These are phyloP conservation scores for Pelargonium citronellum DNA, from an alignment of 441 rosid species.

Conservation along the genomic window DNA sequence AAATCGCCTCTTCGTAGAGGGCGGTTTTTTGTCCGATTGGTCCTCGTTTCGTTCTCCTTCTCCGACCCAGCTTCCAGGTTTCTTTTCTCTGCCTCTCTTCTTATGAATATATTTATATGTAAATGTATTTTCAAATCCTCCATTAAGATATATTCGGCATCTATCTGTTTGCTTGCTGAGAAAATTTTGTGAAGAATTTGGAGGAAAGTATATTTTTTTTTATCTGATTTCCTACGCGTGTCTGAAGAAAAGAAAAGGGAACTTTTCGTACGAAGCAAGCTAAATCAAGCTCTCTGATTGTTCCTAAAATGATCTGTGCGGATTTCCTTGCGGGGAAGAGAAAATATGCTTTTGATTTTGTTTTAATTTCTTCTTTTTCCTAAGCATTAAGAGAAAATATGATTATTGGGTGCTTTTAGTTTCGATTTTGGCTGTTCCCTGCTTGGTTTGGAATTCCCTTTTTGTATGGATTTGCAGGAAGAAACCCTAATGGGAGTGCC, in stretches of 20 bases:
- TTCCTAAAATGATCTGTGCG: no score
- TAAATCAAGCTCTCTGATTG: not conserved
- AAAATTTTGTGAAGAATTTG: no score
- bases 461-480: constrained; percentile 23
- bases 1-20: constrained; percentile 39
- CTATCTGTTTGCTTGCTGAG: not conserved
- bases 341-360: not conserved
- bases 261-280: not conserved
- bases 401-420: not conserved
- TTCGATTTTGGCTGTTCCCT: not conserved
- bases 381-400: not conserved
- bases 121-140: constrained; percentile 14
- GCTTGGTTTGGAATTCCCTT: not conserved
- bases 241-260: not conserved
- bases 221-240: no score
- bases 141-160: not conserved
- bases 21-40: constrained; percentile 45
- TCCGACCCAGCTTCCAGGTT: constrained; percentile 8
- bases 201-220: not conserved
- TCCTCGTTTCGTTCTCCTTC: constrained; percentile 28
- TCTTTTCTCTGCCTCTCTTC: not conserved
- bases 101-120: no score
- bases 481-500: constrained; percentile 30
- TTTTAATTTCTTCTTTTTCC: not conserved
- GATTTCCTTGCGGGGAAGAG: not conserved